phyloP scores from a whole-genome alignment of 1,284 basidiomycete species.

The Porogramme epimiltina region DNA sequence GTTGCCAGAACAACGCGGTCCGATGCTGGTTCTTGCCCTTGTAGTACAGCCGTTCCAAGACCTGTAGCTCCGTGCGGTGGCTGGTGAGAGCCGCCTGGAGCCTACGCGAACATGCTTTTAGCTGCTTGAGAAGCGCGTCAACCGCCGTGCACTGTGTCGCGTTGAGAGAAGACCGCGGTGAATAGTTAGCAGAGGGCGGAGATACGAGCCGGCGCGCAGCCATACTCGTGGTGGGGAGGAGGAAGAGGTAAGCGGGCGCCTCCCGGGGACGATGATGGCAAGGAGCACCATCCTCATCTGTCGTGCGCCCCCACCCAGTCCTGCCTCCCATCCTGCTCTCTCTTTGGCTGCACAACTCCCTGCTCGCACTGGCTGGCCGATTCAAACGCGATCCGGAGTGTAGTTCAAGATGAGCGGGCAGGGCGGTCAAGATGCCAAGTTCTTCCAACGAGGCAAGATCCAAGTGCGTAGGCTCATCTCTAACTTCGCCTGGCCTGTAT shows the following conservation, averaged over 20 bases:
- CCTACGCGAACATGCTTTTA: constrained; percentile 55
- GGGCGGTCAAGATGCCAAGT: constrained; percentile 82
- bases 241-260: neutral
- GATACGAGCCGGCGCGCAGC: constrained; percentile 23
- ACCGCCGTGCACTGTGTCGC: constrained; percentile 41
- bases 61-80: constrained; percentile 55
- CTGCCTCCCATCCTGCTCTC: neutral
- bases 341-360: neutral
- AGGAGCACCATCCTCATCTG: neutral
- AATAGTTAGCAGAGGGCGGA: constrained; percentile 28
- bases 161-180: constrained; percentile 40
- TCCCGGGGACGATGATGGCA: neutral
- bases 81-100: constrained; percentile 45
- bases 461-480: constrained; percentile 57
- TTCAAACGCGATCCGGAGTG: too few relatives aligned
- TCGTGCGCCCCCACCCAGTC: neutral
- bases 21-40: constrained; percentile 82
- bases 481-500: constrained; percentile 2
- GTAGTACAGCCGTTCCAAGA: constrained; percentile 73
- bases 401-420: constrained; percentile 53
- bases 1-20: constrained; percentile 69
- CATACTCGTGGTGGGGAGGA: constrained; percentile 15
- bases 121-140: constrained; percentile 59
- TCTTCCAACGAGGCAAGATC: constrained; percentile 90
- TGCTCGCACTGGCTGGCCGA: too few relatives aligned